These are phyloP conservation scores for Blastocladiella britannica DNA, from an alignment of 192 early-diverging fungal species.

Conservation along the genomic window DNA sequence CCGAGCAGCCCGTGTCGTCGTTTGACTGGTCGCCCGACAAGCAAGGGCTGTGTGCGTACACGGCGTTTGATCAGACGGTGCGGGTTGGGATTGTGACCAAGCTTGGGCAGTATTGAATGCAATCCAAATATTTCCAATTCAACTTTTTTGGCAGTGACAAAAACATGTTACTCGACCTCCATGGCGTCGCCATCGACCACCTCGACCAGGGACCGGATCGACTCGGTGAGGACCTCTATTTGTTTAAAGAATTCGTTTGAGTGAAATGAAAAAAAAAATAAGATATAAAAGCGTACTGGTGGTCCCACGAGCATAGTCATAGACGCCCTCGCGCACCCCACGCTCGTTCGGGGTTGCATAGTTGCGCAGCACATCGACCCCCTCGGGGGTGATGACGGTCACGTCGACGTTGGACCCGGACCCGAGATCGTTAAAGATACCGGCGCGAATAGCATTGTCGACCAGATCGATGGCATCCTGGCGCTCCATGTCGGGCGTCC, in stretches of 20 bases:
- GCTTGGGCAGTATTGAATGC: neutral
- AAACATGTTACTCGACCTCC: slow-evolving; percentile 23
- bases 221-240: slow-evolving; percentile 27
- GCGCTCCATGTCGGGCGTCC: slow-evolving; percentile 57
- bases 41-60: slow-evolving; percentile 37
- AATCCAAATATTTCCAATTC: no score
- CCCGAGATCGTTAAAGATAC: slow-evolving; percentile 97
- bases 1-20: slow-evolving; percentile 43
- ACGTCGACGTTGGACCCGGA: slow-evolving; percentile 95
- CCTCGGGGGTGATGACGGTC: slow-evolving; percentile 68
- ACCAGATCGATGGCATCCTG: slow-evolving; percentile 79
- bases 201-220: slow-evolving; percentile 28
- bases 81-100: slow-evolving; percentile 33
- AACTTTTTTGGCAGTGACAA: no score
- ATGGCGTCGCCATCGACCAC: slow-evolving; percentile 44
- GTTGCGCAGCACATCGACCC: slow-evolving; percentile 64
- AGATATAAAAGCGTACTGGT: slow-evolving; percentile 12
- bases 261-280: neutral
- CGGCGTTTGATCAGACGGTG: slow-evolving; percentile 44
- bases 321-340: slow-evolving; percentile 61
- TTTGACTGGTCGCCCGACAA: slow-evolving; percentile 48
- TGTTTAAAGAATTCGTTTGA: slow-evolving; percentile 2
- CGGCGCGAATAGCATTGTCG: slow-evolving; percentile 80
- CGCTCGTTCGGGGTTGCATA: slow-evolving; percentile 77
- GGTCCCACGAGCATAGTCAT: slow-evolving; percentile 34